A percentile compares a stretch with the other conserved stretches of the same genome.
Evolutionary conservation across 202 grass and related monocot genomes (phyloP).

Genomic region (Panicum hallii): DNA sequence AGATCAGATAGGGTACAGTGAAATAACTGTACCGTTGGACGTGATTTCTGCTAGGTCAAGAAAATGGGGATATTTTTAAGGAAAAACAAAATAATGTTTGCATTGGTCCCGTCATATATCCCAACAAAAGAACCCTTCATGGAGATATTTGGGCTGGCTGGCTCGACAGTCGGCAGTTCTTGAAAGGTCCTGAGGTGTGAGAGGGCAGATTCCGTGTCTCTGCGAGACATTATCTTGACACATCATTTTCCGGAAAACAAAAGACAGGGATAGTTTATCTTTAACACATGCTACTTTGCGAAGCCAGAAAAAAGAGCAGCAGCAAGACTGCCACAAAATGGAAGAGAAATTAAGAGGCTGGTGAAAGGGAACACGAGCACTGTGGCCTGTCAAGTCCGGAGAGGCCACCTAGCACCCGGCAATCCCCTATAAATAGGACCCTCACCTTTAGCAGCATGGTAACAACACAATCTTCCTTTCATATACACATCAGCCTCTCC

Average conservation of each 20-base stretch:
- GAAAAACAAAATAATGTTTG: background rate
- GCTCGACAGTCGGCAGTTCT: conserved; percentile 26
- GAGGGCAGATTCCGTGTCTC: conserved; percentile 26
- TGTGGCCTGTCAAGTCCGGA: conserved; percentile 44
- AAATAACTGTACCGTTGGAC: background rate
- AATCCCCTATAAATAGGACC: conserved; percentile 56
- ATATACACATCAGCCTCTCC: conserved; percentile 12
- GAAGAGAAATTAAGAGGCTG: background rate
- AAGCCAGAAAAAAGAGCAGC: conserved; percentile 35
- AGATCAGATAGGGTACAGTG: conserved; percentile 3
- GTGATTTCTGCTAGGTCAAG: background rate
- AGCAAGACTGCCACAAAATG: conserved; percentile 7
- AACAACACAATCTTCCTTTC: conserved; percentile 29
- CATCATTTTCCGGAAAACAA: conserved; percentile 51
- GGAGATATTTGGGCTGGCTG: background rate
- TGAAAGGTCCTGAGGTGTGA: conserved; percentile 27
- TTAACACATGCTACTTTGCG: conserved; percentile 35
- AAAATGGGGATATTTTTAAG: background rate
- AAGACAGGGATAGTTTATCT: conserved; percentile 49
- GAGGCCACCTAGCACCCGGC: conserved; percentile 31
- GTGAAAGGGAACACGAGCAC: conserved; percentile 21
- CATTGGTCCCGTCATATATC: conserved; percentile 8
- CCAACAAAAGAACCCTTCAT: conserved; percentile 10
- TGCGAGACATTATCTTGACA: conserved; percentile 50
- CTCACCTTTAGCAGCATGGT: conserved; percentile 16